Percentiles rank a stretch among this genome's conserved stretches.
phyloP scores from a whole-genome alignment of 176 grass and related monocot genomes.

The Neostapfia colusana region DNA sequence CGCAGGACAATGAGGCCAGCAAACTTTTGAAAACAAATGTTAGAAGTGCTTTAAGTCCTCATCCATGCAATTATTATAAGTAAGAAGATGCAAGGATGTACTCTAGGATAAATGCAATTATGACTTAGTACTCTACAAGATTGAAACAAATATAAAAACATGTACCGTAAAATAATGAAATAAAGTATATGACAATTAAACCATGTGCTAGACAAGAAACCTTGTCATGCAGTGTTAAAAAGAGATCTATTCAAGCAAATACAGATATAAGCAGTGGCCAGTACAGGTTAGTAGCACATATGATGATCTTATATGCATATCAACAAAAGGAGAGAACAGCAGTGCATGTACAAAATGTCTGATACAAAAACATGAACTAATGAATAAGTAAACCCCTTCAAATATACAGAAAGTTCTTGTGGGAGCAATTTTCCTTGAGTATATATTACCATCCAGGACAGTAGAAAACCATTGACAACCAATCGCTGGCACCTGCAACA shows the following conservation, averaged over 20 bases:
- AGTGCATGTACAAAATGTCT: constrained; percentile 4
- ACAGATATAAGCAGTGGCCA: constrained; percentile 7
- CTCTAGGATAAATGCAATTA: constrained; percentile 2
- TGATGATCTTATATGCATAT: not conserved
- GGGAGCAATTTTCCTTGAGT: constrained; percentile 63
- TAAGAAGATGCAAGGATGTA: not conserved
- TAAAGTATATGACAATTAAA: constrained; percentile 21
- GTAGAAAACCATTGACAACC: constrained; percentile 80
- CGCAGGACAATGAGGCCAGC: not conserved
- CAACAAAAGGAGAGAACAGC: not conserved
- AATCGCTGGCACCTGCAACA: constrained; percentile 63
- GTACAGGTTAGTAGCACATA: not conserved
- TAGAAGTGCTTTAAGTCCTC: constrained; percentile 1
- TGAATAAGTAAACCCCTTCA: constrained; percentile 70
- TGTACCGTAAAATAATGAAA: not conserved
- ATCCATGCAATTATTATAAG: not conserved
- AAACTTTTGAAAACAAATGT: constrained; percentile 6
- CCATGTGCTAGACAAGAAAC: constrained; percentile 10
- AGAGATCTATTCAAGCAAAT: not conserved
- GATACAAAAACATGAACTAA: constrained; percentile 9
- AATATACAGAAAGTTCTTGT: constrained; percentile 93
- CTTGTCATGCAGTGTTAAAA: not conserved
- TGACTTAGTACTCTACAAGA: not conserved
- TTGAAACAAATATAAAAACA: constrained; percentile 20
- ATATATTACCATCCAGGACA: constrained; percentile 61